phyloP scores from a whole-genome alignment of 176 grass and related monocot genomes.

The Ensete ventricosum region DNA sequence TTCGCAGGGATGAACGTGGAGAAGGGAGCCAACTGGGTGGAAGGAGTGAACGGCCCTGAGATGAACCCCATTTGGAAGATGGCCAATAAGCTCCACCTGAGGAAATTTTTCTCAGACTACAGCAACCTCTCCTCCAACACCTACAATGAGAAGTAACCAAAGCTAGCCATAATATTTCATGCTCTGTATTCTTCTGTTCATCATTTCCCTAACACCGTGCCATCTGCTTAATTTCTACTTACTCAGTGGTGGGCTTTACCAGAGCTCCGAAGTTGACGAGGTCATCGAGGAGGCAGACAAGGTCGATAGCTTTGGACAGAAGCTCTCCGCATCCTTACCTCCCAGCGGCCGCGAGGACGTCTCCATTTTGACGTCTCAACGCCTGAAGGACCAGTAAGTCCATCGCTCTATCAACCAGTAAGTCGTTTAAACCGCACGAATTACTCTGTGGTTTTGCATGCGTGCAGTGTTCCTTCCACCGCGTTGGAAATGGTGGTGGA shows the following conservation, averaged over 20 bases:
- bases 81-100: slow-evolving; percentile 47
- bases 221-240: not conserved
- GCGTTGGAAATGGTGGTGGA: slow-evolving; percentile 56
- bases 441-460: not conserved
- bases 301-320: slow-evolving; percentile 2
- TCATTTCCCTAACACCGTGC: not conserved
- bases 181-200: not conserved
- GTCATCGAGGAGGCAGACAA: slow-evolving; percentile 12
- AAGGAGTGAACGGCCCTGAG: slow-evolving; percentile 38
- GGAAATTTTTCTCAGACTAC: slow-evolving; percentile 49
- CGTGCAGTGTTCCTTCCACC: slow-evolving; percentile 20
- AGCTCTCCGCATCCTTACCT: slow-evolving; percentile 17
- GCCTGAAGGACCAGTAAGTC: slow-evolving; percentile 38
- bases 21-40: slow-evolving; percentile 66
- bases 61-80: slow-evolving; percentile 64
- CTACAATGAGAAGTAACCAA: slow-evolving; percentile 45
- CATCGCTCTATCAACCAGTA: too few relatives aligned
- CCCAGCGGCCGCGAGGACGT: slow-evolving; percentile 33
- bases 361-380: slow-evolving; percentile 43
- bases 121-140: slow-evolving; percentile 21
- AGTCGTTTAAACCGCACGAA: too few relatives aligned
- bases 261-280: slow-evolving; percentile 16
- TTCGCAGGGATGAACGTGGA: slow-evolving; percentile 50
- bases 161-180: not conserved
- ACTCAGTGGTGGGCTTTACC: slow-evolving; percentile 33